These are phyloP conservation scores for Brassica cretica DNA, from an alignment of 345 rosid genomes.

Conservation along the genomic window DNA sequence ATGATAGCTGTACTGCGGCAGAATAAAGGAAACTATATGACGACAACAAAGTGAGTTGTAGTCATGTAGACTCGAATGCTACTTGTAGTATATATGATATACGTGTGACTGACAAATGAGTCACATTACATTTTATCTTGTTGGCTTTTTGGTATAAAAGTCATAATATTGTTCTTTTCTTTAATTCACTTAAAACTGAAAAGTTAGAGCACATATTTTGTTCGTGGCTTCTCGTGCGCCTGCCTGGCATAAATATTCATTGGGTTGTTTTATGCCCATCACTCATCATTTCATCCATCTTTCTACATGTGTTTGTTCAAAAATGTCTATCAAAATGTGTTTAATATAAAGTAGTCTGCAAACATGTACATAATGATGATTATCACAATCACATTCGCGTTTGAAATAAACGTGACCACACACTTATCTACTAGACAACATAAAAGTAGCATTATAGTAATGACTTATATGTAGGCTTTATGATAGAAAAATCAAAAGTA, in stretches of 20 bases:
- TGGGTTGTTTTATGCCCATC: not conserved
- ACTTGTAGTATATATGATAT: not conserved
- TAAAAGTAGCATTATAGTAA: not conserved
- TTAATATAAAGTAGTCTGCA: not conserved
- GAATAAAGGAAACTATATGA: not conserved
- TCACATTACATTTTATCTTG: slow-evolving; percentile 14
- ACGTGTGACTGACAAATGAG: slow-evolving; percentile 7
- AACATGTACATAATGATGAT: not conserved
- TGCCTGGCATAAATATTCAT: not conserved
- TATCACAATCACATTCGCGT: not conserved
- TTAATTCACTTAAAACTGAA: not conserved
- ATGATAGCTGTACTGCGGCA: not conserved
- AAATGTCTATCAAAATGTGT: not conserved
- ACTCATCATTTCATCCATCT: slow-evolving; percentile 2
- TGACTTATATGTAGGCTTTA: not conserved
- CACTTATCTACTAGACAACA: not conserved
- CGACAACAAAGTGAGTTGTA: slow-evolving; percentile 7
- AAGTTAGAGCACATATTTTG: not conserved
- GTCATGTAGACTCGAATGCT: not conserved
- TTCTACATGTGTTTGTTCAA: not conserved
- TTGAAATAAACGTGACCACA: not conserved
- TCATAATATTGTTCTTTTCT: not conserved
- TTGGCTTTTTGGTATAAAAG: slow-evolving; percentile 10
- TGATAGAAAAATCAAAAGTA: slow-evolving; percentile 15
- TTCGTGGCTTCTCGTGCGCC: not conserved